phyloP scores from a whole-genome alignment of 2,329 filamentous ascomycete genomes.

The Neonectria magnoliae region DNA sequence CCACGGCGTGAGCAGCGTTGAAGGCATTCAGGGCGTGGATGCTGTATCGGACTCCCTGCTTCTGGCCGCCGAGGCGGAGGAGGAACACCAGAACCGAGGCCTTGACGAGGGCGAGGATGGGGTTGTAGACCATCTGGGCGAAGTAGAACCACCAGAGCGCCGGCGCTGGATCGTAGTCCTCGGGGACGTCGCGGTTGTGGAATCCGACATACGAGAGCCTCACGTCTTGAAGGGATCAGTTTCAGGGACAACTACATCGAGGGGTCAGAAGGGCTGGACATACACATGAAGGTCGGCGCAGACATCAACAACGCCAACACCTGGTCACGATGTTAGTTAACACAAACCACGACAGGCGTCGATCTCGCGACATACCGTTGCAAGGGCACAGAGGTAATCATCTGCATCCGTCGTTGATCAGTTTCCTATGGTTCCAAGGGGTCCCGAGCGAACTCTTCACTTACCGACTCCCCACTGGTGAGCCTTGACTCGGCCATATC shows the following conservation, averaged over 20 bases:
- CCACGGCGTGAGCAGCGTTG: slow-evolving; percentile 47
- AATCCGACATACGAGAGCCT: slow-evolving; percentile 23
- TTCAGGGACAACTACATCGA: background rate
- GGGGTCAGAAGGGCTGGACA: slow-evolving; percentile 3
- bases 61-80: slow-evolving; percentile 51
- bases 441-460: background rate
- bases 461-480: slow-evolving; percentile 26
- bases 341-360: background rate
- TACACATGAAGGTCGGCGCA: slow-evolving; percentile 26
- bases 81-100: slow-evolving; percentile 56
- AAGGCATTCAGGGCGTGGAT: slow-evolving; percentile 46
- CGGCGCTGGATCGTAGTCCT: slow-evolving; percentile 9
- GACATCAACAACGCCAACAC: slow-evolving; percentile 22
- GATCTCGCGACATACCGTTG: slow-evolving; percentile 19
- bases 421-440: background rate
- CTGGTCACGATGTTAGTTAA: slow-evolving; percentile 13
- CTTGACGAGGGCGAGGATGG: slow-evolving; percentile 56
- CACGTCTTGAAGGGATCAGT: slow-evolving; percentile 19
- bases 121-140: slow-evolving; percentile 55
- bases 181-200: slow-evolving; percentile 18
- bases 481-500: slow-evolving; percentile 21
- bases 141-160: slow-evolving; percentile 48
- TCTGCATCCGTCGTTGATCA: slow-evolving; percentile 10
- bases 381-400: slow-evolving; percentile 24
- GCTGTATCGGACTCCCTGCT: slow-evolving; percentile 37